Conservation (phyloP, 306 rosid species). For the Herpetospermum pedunculosum region DNA sequence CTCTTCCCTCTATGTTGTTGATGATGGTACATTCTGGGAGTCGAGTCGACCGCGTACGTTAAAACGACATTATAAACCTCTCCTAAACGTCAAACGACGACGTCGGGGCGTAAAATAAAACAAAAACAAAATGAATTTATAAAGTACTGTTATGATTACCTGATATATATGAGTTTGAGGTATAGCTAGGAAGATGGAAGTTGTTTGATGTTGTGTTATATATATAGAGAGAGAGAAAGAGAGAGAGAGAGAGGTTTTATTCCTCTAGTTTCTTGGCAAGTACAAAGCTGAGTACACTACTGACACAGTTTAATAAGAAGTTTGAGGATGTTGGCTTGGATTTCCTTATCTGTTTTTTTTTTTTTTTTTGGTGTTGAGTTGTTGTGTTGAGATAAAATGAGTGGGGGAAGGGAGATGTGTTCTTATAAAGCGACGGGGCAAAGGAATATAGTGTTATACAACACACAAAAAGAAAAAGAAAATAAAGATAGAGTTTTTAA, state of each 20-base stretch:
- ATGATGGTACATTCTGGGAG: constrained; percentile 55
- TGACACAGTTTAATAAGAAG: background rate
- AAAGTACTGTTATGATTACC: too few species aligned
- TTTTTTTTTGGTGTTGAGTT: background rate
- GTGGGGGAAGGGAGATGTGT: background rate
- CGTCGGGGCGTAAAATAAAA: too few species aligned
- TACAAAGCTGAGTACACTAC: background rate
- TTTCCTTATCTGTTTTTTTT: background rate
- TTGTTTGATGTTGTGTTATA: too few species aligned
- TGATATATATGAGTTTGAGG: background rate
- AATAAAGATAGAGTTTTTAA: too few species aligned
- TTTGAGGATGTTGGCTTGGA: background rate
- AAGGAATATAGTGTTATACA: background rate
- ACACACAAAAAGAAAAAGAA: background rate
- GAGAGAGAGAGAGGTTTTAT: background rate
- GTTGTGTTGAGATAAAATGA: background rate
- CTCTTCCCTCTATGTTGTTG: constrained; percentile 38
- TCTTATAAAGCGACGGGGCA: background rate
- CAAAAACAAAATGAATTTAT: too few species aligned
- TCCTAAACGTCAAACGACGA: too few species aligned
- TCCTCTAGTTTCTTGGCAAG: background rate
- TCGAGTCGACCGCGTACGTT: too few species aligned
- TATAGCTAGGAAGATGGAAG: too few species aligned
- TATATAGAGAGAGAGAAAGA: too few species aligned
- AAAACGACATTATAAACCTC: too few species aligned